Percentiles rank a stretch among this genome's conserved stretches.
These are phyloP conservation scores for Aphanomyces stellatus DNA, from an alignment of 352 stramenopile species.

Conservation along the genomic window DNA sequence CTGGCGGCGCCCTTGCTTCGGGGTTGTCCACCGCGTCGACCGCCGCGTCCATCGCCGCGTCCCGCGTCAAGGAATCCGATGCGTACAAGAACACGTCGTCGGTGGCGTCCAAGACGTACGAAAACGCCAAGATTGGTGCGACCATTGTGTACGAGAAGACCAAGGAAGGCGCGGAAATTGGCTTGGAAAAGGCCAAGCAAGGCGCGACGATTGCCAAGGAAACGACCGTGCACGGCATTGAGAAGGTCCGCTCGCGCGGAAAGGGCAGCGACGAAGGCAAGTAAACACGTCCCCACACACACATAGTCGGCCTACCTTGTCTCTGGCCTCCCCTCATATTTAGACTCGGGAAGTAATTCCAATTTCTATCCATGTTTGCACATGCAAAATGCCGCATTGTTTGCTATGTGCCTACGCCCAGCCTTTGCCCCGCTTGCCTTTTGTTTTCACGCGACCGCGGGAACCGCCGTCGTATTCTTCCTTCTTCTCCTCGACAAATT, in stretches of 20 bases:
- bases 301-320: not conserved
- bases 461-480: conserved; percentile 1
- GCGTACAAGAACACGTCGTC: conserved; percentile 78
- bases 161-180: conserved; percentile 15
- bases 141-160: conserved; percentile 44
- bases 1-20: conserved; percentile 51
- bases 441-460: conserved; percentile 11
- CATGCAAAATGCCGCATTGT: not conserved
- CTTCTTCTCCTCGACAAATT: conserved; percentile 15
- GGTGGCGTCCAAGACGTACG: conserved; percentile 45
- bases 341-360: conserved; percentile 8
- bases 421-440: conserved; percentile 10
- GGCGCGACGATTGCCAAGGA: conserved; percentile 13
- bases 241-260: conserved; percentile 12
- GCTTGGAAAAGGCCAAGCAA: conserved; percentile 7
- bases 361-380: not conserved
- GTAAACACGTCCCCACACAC: not conserved
- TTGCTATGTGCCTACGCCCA: not conserved
- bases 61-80: conserved; percentile 75
- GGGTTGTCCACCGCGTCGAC: conserved; percentile 52
- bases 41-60: conserved; percentile 61
- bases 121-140: conserved; percentile 77
- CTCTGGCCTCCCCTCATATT: not conserved
- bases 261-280: conserved; percentile 18
- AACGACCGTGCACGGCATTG: not conserved